phyloP scores from a whole-genome alignment of 352 stramenopile species.

The Plasmopara viticola region DNA sequence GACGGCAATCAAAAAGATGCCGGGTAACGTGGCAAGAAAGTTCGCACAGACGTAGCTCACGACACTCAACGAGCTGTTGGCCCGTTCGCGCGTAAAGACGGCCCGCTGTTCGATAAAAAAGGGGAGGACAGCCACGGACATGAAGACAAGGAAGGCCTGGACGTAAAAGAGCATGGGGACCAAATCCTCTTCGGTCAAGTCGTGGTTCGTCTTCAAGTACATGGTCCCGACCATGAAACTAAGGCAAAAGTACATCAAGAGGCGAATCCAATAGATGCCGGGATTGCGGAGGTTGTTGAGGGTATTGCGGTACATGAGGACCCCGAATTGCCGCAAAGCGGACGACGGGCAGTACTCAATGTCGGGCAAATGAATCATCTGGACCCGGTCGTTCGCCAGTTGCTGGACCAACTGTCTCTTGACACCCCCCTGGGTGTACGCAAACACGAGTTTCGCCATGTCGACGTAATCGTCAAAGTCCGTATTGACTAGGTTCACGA shows the following conservation, averaged over 20 bases:
- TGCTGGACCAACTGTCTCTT: conserved; percentile 5
- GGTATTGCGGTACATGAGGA: conserved; percentile 48
- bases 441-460: conserved; percentile 17
- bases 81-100: conserved; percentile 40
- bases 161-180: conserved; percentile 79
- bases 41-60: conserved; percentile 70
- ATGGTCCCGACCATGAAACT: conserved; percentile 68
- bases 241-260: conserved; percentile 70
- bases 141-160: conserved; percentile 84
- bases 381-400: conserved; percentile 17
- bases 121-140: conserved; percentile 81
- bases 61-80: conserved; percentile 74
- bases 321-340: conserved; percentile 29
- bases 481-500: conserved; percentile 46
- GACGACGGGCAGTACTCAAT: conserved; percentile 22
- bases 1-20: conserved; percentile 59
- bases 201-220: conserved; percentile 50
- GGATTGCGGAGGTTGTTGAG: conserved; percentile 64
- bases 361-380: conserved; percentile 15
- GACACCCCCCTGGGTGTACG: conserved; percentile 16
- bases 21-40: conserved; percentile 57
- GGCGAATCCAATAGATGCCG: conserved; percentile 59
- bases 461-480: conserved; percentile 45
- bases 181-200: conserved; percentile 34
- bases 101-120: conserved; percentile 86